Evolutionary conservation across 306 rosid genomes (phyloP).

Genomic region (Inga laurina): DNA sequence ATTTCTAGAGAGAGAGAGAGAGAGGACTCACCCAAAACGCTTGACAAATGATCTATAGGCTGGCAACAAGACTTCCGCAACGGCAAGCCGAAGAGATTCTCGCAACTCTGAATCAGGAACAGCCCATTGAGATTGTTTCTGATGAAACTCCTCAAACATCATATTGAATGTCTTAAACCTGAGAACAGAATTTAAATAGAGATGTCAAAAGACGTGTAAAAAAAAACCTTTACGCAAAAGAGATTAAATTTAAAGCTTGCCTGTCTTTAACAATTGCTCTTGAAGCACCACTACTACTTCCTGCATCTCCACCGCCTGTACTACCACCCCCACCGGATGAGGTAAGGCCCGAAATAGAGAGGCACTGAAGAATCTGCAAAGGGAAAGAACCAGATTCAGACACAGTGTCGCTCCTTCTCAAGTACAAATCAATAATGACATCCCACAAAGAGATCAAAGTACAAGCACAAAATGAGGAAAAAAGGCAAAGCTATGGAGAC

Average conservation of each 20-base stretch:
- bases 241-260: slow-evolving; percentile 33
- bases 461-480: background rate
- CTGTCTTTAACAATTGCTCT: slow-evolving; percentile 91
- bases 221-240: background rate
- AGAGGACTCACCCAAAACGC: slow-evolving; percentile 76
- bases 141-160: slow-evolving; percentile 96
- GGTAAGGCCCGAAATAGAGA: slow-evolving; percentile 78
- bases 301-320: slow-evolving; percentile 66
- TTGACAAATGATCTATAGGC: slow-evolving; percentile 88
- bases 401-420: background rate
- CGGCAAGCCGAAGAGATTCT: slow-evolving; percentile 93
- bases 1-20: background rate
- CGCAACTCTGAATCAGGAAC: slow-evolving; percentile 92
- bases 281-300: slow-evolving; percentile 83
- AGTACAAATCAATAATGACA: slow-evolving; percentile 1
- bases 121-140: slow-evolving; percentile 96
- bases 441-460: slow-evolving; percentile 11
- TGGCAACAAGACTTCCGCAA: slow-evolving; percentile 91
- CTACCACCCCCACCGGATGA: slow-evolving; percentile 89
- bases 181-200: slow-evolving; percentile 26
- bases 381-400: slow-evolving; percentile 37
- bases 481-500: background rate
- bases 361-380: slow-evolving; percentile 83
- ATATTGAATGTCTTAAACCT: slow-evolving; percentile 82
- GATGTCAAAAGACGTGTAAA: slow-evolving; percentile 17